These are phyloP conservation scores for Triadica sebifera DNA, from an alignment of 345 rosid species.

Conservation along the genomic window DNA sequence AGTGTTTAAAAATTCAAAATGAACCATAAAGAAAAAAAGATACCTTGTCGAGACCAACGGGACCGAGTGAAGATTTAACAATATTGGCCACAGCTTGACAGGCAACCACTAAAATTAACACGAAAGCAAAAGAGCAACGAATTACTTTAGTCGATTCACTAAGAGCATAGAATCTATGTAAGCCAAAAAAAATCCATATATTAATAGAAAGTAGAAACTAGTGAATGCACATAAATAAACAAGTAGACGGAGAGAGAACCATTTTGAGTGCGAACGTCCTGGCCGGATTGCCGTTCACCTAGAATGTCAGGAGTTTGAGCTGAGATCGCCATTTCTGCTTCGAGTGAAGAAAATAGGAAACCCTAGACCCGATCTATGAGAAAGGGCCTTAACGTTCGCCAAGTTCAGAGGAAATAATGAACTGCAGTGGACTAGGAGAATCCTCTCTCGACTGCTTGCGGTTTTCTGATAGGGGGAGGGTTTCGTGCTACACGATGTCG, in stretches of 20 bases:
- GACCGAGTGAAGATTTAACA: constrained; percentile 92
- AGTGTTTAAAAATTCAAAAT: background rate
- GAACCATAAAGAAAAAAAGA: background rate
- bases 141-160: background rate
- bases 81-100: constrained; percentile 97
- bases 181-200: background rate
- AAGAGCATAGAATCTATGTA: background rate
- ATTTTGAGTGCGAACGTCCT: constrained; percentile 95
- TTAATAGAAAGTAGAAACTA: background rate
- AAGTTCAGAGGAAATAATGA: background rate
- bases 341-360: background rate
- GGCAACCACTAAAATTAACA: constrained; percentile 57
- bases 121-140: background rate
- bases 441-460: constrained; percentile 22
- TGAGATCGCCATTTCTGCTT: constrained; percentile 50
- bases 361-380: constrained; percentile 30
- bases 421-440: constrained; percentile 12
- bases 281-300: constrained; percentile 92
- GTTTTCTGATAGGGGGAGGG: background rate
- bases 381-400: background rate
- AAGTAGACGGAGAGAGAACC: constrained; percentile 36
- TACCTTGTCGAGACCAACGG: constrained; percentile 98
- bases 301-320: constrained; percentile 74
- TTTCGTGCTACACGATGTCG: background rate
- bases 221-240: background rate